Base-by-base conservation (phyloP, 2,329 filamentous ascomycete species). In the Iodosphaeria phyllophila region DNA sequence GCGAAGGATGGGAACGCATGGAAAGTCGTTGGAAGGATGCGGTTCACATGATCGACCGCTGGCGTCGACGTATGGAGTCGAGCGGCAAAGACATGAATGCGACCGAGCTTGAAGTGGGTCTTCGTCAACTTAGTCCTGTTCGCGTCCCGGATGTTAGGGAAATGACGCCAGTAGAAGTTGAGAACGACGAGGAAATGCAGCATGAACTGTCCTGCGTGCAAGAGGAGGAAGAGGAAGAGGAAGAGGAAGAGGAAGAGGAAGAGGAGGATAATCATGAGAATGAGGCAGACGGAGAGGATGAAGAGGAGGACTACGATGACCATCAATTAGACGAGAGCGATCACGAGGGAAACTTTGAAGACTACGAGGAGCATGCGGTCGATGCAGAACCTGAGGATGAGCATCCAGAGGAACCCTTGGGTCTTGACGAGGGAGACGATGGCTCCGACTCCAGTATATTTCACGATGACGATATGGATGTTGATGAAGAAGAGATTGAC, bases 1-100 rank as follows among this genome's bases (percentile, higher is more conserved):
- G 80, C 27, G 68, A 76, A 28, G 82, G 84, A 10, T 92, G 86
- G 75, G 78, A 91, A 44, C 83, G 77, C 50, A 92, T 95, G 79
- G 84, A 95, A 47, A 64, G 58, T 13, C 68, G 83, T 25, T 92
- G 89, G 82, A 74, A 71, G 35, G 86, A 95, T 43, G 80, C 89
- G 1, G 73, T 95, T 8, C 64, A 70, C 18, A 69, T 98, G 52
- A 92, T 98, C 56, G 80, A 93, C 35, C 73, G 77, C 17, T 95
- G 89, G 86, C 73, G 84, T 31, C 75, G 71, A 44, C 66, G 80
- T 20, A 82, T 92, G 66, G 68, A 67, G 10, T 61, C 60, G 25
- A 72, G 65, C 34, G 75, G 74, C 5, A 64, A 71, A 30, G 68
- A 74, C 0, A 67, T 86, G 35, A 72, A 78, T 37, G 54, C 73